Evolutionary conservation across 257 asterid genomes (phyloP).

Genomic region (Ophiorrhiza pumila): DNA sequence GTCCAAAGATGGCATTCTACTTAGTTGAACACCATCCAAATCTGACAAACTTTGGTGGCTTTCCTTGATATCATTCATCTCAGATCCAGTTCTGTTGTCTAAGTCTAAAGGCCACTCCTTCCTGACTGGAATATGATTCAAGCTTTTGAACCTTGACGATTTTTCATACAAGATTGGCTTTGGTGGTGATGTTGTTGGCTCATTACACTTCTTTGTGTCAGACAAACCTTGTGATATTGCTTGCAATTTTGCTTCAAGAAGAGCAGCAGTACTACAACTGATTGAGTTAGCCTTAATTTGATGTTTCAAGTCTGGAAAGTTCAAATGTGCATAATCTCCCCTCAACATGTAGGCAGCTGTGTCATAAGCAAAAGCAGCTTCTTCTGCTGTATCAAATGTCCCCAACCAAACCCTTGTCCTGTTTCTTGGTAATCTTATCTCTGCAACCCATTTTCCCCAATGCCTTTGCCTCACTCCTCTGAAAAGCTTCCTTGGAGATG

Average conservation of each 20-base stretch:
- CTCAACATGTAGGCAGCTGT: constrained; percentile 55
- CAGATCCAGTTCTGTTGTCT: constrained; percentile 22
- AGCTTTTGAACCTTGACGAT: neutral
- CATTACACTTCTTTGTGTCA: constrained; percentile 17
- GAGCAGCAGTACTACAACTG: constrained; percentile 40
- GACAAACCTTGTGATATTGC: constrained; percentile 37
- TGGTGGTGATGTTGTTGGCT: constrained; percentile 4
- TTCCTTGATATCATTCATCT: constrained; percentile 26
- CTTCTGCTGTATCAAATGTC: constrained; percentile 60
- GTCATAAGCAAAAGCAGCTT: constrained; percentile 59
- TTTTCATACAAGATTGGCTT: constrained; percentile 7
- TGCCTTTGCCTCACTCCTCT: constrained; percentile 64
- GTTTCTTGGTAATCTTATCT: constrained; percentile 50
- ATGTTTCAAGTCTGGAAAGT: constrained; percentile 48
- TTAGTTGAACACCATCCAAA: constrained; percentile 54
- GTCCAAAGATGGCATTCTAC: constrained; percentile 81
- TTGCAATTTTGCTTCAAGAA: constrained; percentile 46
- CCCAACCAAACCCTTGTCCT: constrained; percentile 61
- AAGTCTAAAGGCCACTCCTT: constrained; percentile 22
- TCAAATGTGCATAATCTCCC: constrained; percentile 56
- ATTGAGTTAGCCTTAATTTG: constrained; percentile 36
- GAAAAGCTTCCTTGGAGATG: constrained; percentile 46
- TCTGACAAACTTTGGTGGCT: constrained; percentile 30
- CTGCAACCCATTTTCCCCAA: constrained; percentile 72
- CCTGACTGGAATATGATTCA: constrained; percentile 5